Conservation (phyloP, 257 asterid genomes). For the Salvia rosmarinus region DNA sequence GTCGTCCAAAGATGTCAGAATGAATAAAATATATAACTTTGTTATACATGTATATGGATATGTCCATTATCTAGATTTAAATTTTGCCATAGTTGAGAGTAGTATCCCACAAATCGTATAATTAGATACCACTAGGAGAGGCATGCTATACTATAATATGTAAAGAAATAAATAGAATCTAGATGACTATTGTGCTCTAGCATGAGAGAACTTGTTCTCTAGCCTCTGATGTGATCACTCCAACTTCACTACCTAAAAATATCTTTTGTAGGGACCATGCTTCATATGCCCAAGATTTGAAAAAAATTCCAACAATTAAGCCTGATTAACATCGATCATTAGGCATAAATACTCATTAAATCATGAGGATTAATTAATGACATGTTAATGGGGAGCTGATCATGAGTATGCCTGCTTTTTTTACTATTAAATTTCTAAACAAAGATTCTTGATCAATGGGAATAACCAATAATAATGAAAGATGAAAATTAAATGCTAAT, state of each 20-base stretch:
- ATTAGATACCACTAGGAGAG: slow-evolving; percentile 30
- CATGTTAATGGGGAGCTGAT: slow-evolving; percentile 20
- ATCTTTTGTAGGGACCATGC: slow-evolving; percentile 39
- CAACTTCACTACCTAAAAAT: slow-evolving; percentile 38
- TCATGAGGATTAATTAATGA: slow-evolving; percentile 9
- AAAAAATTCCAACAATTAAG: not conserved
- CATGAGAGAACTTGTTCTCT: slow-evolving; percentile 19
- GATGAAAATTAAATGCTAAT: not conserved
- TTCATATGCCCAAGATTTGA: slow-evolving; percentile 34
- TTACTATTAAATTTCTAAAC: not conserved
- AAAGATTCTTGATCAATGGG: not conserved
- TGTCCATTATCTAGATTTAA: not conserved
- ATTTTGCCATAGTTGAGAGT: not conserved
- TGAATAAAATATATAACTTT: not conserved
- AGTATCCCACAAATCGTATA: slow-evolving; percentile 24
- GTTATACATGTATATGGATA: not conserved
- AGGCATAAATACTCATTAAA: not conserved
- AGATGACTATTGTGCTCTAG: not conserved
- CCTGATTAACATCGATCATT: slow-evolving; percentile 22
- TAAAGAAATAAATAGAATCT: not conserved
- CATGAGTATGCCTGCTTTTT: slow-evolving; percentile 1
- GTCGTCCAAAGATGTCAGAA: not conserved
- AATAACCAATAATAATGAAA: no score
- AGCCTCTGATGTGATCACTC: slow-evolving; percentile 31
- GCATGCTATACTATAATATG: not conserved